Base-by-base conservation (phyloP, 2,329 filamentous ascomycete genomes). In the Epichloe amarillans region DNA sequence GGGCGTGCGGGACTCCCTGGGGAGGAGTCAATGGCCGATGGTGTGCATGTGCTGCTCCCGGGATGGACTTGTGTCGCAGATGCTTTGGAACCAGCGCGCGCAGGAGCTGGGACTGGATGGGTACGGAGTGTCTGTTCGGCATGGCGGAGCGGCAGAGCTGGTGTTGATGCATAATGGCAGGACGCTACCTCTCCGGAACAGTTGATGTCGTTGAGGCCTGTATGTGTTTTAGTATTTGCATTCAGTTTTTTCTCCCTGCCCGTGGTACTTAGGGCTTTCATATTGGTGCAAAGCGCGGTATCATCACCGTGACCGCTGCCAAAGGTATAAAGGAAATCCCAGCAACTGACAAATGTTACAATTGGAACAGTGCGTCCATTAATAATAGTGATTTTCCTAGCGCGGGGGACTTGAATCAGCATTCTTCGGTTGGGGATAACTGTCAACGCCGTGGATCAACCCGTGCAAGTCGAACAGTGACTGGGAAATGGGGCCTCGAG, bases 1-100 rank as follows among this genome's bases (percentile, higher is more conserved):
- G 60, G 91, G 90, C 1, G 81, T 94, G 3, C 71, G 86, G 52
- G 82, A 88, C 46, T 81, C 87, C 23, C 61, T 96, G 56, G 75
- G 75, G 4, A 70, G 79, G 52, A 86, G 84, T 61, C 65, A 69
- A 38, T 82, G 77, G 70, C 86, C 88, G 1, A 77, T 95, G 72
- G 82, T 82, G 0, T 94, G 81, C 59, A 65, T 86, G 26, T 79
- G 77, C 50, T 80, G 85, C 53, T 75, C 75, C 1, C 59, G 60
- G 15, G 72, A 75, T 2, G 86, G 86, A 0, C 61, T 62, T 7
- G 62, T 88, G 21, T 66, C 74, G 59, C 84, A 90, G 67, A 77
- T 89, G 64, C 57, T 88, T 4, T 90, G 85, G 86, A 91, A 90
- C 62, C 65, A 67, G 37, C 72, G 67, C 43, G 84, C 84, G 2